Conservation (phyloP, 108 stramenopile species). For the Aurantiochytrium sp. region DNA sequence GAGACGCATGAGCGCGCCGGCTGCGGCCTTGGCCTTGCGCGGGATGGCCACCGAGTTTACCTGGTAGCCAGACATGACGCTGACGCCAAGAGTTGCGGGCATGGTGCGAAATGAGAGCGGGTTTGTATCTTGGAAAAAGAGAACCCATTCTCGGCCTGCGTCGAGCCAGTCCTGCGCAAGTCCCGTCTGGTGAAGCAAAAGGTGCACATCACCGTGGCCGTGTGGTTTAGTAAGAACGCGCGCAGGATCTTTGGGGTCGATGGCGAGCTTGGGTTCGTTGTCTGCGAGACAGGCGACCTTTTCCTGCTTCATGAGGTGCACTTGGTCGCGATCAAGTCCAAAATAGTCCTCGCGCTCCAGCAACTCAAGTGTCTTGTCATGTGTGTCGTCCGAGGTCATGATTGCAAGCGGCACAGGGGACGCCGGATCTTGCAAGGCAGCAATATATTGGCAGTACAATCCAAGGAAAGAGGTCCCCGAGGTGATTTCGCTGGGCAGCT, state of each 20-base stretch:
- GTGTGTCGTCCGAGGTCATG: constrained; percentile 97
- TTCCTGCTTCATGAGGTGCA: constrained; percentile 89
- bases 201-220: constrained; percentile 98
- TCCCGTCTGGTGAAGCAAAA: constrained; percentile 73
- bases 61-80: constrained; percentile 65
- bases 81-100: constrained; percentile 85
- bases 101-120: constrained; percentile 83
- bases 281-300: constrained; percentile 88
- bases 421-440: constrained; percentile 80
- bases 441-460: constrained; percentile 76
- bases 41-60: constrained; percentile 97
- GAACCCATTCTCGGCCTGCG: constrained; percentile 70
- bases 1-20: constrained; percentile 91
- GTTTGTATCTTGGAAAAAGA: constrained; percentile 99
- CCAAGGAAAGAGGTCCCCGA: constrained; percentile 77
- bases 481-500: constrained; percentile 79
- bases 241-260: constrained; percentile 64
- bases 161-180: constrained; percentile 72
- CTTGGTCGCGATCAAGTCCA: constrained; percentile 74
- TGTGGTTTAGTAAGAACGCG: constrained; percentile 85
- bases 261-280: constrained; percentile 66
- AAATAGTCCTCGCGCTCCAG: constrained; percentile 75
- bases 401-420: constrained; percentile 79
- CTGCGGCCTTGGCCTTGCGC: constrained; percentile 89
- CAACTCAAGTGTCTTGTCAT: constrained; percentile 72